phyloP scores from a whole-genome alignment of 2,329 filamentous ascomycete species.

The Fusarium drepaniforme region DNA sequence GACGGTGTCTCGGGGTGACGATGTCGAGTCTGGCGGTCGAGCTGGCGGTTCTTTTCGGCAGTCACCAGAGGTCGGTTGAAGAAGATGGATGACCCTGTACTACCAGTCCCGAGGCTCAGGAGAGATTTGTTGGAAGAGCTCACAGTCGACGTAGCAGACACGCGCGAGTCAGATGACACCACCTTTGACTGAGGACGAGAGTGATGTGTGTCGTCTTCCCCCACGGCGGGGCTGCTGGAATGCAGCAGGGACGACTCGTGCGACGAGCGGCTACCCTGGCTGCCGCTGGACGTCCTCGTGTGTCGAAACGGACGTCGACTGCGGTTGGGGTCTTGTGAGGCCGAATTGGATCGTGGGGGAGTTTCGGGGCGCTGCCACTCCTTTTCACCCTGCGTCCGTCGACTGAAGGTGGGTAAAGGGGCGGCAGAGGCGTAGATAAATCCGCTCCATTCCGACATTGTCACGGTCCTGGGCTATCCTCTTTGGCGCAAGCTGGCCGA shows the following conservation, averaged over 20 bases:
- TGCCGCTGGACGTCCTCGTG: constrained; percentile 43
- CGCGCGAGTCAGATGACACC: constrained; percentile 42
- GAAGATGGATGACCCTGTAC: constrained; percentile 34
- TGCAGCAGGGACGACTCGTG: constrained; percentile 45
- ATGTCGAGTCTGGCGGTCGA: constrained; percentile 32
- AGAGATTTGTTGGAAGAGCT: constrained; percentile 31
- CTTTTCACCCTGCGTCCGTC: constrained; percentile 43
- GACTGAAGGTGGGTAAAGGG: constrained; percentile 47
- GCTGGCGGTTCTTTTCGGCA: constrained; percentile 34
- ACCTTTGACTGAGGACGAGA: constrained; percentile 25
- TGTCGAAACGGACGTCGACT: constrained; percentile 38
- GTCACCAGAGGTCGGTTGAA: constrained; percentile 34
- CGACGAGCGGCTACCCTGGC: constrained; percentile 44
- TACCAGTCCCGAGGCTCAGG: constrained; percentile 18
- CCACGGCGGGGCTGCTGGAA: constrained; percentile 47
- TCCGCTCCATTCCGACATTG: constrained; percentile 49
- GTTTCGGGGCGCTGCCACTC: constrained; percentile 41
- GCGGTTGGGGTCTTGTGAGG: constrained; percentile 33
- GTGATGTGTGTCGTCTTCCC: constrained; percentile 37
- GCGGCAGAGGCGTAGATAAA: constrained; percentile 46
- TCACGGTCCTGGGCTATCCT: constrained; percentile 42
- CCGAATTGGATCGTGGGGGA: constrained; percentile 34
- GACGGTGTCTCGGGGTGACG: constrained; percentile 36
- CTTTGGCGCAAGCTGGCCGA: constrained; percentile 42
- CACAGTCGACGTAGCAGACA: constrained; percentile 31